These are phyloP conservation scores for Sphagnum magellanicum DNA, from an alignment of 228 moss, liverwort and hornwort genomes.

Conservation along the genomic window DNA sequence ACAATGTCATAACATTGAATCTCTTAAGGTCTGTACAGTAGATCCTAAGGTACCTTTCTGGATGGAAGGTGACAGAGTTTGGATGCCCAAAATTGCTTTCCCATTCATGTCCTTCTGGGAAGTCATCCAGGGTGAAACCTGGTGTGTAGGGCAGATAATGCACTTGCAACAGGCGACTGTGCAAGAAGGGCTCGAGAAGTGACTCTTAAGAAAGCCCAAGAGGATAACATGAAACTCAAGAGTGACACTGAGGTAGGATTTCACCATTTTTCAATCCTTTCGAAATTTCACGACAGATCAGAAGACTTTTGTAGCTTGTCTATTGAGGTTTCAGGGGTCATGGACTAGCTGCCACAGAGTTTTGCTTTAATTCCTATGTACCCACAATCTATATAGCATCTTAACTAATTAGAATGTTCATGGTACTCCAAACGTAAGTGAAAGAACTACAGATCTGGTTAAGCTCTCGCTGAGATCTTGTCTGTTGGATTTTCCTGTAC, in stretches of 20 bases:
- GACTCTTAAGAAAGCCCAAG: conserved; percentile 19
- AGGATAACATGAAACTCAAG: conserved; percentile 42
- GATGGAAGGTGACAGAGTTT: too few relatives aligned
- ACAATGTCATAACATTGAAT: not conserved
- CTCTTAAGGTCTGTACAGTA: not conserved
- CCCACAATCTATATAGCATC: too few relatives aligned
- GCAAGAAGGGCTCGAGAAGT: conserved; percentile 40
- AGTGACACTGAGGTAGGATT: conserved; percentile 38
- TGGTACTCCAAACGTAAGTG: too few relatives aligned
- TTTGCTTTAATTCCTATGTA: too few relatives aligned
- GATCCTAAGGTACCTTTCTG: not conserved
- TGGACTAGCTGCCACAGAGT: not conserved
- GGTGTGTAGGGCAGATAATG: conserved; percentile 48
- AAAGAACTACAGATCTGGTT: too few relatives aligned
- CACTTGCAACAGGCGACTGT: conserved; percentile 53
- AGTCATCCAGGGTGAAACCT: too few relatives aligned
- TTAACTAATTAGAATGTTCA: too few relatives aligned
- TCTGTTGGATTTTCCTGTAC: too few relatives aligned
- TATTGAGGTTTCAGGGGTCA: not conserved
- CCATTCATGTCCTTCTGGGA: too few relatives aligned
- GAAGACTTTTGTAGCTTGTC: not conserved
- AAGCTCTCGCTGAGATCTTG: too few relatives aligned
- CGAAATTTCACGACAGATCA: not conserved
- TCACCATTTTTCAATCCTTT: not conserved
- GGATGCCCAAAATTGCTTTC: too few relatives aligned